Evolutionary conservation across 1,139 yeast species (phyloP).

Genomic region (Pichia sp.): DNA sequence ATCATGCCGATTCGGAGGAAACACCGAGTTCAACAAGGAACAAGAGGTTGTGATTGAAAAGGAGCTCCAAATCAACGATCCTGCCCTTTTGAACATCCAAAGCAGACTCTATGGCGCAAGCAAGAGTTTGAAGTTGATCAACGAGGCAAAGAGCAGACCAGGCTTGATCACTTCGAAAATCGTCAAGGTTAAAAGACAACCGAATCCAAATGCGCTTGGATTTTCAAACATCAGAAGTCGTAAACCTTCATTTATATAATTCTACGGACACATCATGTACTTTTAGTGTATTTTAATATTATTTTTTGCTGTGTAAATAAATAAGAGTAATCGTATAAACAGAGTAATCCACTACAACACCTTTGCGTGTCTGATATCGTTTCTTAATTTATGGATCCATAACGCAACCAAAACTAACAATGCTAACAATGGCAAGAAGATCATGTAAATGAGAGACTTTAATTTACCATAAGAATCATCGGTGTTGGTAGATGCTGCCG

Average conservation of each 20-base stretch:
- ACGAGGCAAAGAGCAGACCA: constrained; percentile 24
- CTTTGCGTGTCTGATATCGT: constrained; percentile 55
- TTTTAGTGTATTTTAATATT: not conserved
- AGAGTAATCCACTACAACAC: too few relatives aligned
- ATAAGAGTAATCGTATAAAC: not conserved
- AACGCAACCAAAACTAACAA: constrained; percentile 40
- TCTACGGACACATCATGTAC: not conserved
- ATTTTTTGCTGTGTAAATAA: not conserved
- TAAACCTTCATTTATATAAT: constrained; percentile 40
- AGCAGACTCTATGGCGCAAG: constrained; percentile 24
- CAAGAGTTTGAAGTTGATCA: constrained; percentile 25
- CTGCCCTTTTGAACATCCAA: constrained; percentile 23
- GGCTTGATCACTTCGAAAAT: constrained; percentile 30
- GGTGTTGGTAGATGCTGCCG: not conserved
- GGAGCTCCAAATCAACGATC: constrained; percentile 27
- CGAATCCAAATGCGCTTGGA: constrained; percentile 47
- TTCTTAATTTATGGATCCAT: constrained; percentile 47
- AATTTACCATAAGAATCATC: constrained; percentile 7
- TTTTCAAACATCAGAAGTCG: constrained; percentile 40
- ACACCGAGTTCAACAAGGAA: constrained; percentile 11
- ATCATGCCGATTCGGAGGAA: constrained; percentile 5
- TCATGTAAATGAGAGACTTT: constrained; percentile 20
- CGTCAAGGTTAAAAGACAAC: constrained; percentile 36
- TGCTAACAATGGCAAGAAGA: constrained; percentile 43
- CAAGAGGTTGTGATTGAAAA: constrained; percentile 29